Evolutionary conservation across 148 eudicot genomes (phyloP), one percentile per base, ranked within the genome.

Genomic region (Silene conica): DNA sequence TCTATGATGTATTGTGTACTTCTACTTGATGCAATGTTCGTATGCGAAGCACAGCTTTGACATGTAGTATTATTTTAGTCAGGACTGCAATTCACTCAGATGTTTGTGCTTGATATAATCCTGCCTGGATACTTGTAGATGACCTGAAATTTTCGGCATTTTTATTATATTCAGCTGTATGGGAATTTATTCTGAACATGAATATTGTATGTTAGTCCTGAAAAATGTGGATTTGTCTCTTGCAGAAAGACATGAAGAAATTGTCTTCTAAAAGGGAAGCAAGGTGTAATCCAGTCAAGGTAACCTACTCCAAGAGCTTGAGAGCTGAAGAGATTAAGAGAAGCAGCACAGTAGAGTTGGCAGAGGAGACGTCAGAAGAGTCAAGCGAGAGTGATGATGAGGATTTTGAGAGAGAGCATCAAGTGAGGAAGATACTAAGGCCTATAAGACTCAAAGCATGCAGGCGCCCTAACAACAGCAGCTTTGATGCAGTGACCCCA

Each of bases 371-470:
- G 12, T 58, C 16, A 58, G 72, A 41, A 57, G 81, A 78, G 26
- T 28, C 64, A 22, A 73, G 69, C 10, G 55, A 67, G 19, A 58
- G 71, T 56, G 43, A 38, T 38, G 34, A 38, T 38, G 43, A 38
- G 9, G 43, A 38, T 3, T 25, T 1, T 3, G 77, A 79, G 77
- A 38, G 52, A 38, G 70, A 26, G 22, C n/a, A 56, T 14, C 19
- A 50, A 73, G 45, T 68, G 1, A 21, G 16, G n/a, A 31, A 62
- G 65, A 55, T 50, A 63, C 56, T 65, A 46, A 74, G 12, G 41
- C 50, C 31, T 10, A 71, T 63, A 10, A 79, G 75, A 56, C 78
- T 79, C 64, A 79, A 59, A 79, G 77, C 81, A 26, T 79, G 81
- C 70, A 57, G 74, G 31, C 70, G 7, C 12, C 65, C 25, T 41